Conservation (phyloP, 192 early-diverging fungal genomes). For the Backusella liffmaniae region DNA sequence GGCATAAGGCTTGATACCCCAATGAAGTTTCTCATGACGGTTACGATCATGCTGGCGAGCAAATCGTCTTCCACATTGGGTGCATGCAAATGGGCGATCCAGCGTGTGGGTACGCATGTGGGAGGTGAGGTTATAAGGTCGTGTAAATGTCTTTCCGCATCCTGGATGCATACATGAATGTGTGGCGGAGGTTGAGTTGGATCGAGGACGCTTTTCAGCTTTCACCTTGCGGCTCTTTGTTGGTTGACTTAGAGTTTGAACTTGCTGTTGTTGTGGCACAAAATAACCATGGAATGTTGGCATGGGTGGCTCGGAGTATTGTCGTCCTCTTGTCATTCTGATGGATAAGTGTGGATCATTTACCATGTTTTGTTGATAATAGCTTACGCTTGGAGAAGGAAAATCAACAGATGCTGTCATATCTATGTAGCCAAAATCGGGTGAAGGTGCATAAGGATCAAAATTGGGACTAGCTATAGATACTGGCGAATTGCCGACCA, state of each 20-base stretch:
- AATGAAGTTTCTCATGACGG: conserved; percentile 77
- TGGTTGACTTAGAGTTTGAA: neutral
- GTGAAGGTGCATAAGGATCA: neutral
- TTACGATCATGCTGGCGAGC: conserved; percentile 90
- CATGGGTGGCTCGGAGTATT: conserved; percentile 20
- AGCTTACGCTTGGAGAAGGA: conserved; percentile 1
- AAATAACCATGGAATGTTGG: neutral
- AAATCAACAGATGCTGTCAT: neutral
- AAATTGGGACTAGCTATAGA: neutral
- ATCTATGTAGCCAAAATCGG: neutral
- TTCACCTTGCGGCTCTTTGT: conserved; percentile 2
- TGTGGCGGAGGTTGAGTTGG: neutral
- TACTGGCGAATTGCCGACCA: neutral
- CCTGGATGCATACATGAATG: conserved; percentile 32
- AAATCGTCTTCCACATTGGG: conserved; percentile 73
- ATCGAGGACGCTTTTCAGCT: conserved; percentile 6
- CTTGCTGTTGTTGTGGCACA: conserved; percentile 7
- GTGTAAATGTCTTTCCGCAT: conserved; percentile 70
- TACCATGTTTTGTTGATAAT: neutral
- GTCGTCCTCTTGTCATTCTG: conserved; percentile 3
- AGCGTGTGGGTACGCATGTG: conserved; percentile 72
- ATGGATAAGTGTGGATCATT: neutral
- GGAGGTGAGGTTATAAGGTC: conserved; percentile 75
- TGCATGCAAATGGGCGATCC: conserved; percentile 72
- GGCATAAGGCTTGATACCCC: conserved; percentile 67